Evolutionary conservation across 352 stramenopile species (phyloP), one percentile per base, ranked within the genome.

Genomic region (Phytophthora lateralis): DNA sequence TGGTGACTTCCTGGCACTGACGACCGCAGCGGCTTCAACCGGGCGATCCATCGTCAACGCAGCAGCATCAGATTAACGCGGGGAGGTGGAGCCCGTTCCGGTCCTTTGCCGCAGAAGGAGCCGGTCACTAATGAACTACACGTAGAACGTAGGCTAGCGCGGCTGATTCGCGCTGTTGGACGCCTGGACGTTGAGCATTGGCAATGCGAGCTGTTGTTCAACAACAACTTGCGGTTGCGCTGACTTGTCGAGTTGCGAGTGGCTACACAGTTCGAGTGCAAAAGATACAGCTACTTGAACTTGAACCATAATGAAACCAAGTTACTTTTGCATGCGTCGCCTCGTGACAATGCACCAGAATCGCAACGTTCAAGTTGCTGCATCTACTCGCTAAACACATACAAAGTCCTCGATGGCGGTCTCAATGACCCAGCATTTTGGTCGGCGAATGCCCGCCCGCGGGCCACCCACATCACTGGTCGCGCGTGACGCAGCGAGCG

Each of bases 281-380:
- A 55, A 55, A 47, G 10, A 29, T 60, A 37, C 43, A 61, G 24
- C 37, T n/a, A 44, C 32, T 68, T 68, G 60, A 68, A 68, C 51
- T 51, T 56, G 30, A 2, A 6, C 1, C 32, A 48, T 65, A 65
- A 20, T 48, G 48, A 65, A 15, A 39, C 21, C 42, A 39, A 63
- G 34, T 47, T 9, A 35, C n/a, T 26, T 42, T 21, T 32, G 43
- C 8, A 17, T 29, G 21, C 43, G 43, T 49, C 24, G 12, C 17
- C 43, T 44, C 43, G 41, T 47, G 20, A 18, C 32, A 9, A 14
- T 37, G 47, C 35, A 38, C 15, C 26, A 54, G 26, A 44, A 49
- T 5, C 20, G 9, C 24, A 6, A 63, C 34, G 39, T 68, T 64
- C 60, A 64, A 69, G 54, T 55, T 64, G 51, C 47, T 6, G 29